These are phyloP conservation scores for Saccharomyces hybrid DNA, from an alignment of 1,139 yeast species.

Conservation along the genomic window DNA sequence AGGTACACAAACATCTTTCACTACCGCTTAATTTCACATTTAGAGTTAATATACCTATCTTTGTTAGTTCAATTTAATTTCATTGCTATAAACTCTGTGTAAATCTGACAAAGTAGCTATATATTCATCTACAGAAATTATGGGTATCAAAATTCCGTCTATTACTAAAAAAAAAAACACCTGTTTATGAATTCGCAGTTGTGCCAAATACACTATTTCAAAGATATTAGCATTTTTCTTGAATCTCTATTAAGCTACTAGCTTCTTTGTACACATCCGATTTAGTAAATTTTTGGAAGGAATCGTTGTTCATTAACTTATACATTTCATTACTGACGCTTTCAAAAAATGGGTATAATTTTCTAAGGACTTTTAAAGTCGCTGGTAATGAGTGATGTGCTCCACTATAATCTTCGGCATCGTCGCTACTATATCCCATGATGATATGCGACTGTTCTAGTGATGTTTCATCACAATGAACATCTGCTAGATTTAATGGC, in stretches of 20 bases:
- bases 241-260: background rate
- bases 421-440: background rate
- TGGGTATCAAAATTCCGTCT: background rate
- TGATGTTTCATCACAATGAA: background rate
- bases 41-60: background rate
- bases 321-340: slow-evolving; percentile 43
- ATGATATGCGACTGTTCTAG: background rate
- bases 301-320: slow-evolving; percentile 62
- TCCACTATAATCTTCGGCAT: slow-evolving; percentile 14
- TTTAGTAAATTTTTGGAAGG: slow-evolving; percentile 59
- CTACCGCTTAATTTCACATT: too few relatives aligned
- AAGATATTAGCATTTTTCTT: background rate
- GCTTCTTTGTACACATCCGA: slow-evolving; percentile 35
- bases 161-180: background rate
- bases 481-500: background rate
- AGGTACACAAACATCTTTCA: too few relatives aligned
- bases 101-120: background rate
- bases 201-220: background rate
- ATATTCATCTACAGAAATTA: background rate
- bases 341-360: slow-evolving; percentile 37
- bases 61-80: background rate
- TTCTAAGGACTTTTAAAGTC: slow-evolving; percentile 33
- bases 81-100: background rate
- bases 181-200: background rate
- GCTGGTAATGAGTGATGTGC: slow-evolving; percentile 23